Base-by-base conservation (phyloP, 148 eudicot species). In the Chenopodium berlandieri region DNA sequence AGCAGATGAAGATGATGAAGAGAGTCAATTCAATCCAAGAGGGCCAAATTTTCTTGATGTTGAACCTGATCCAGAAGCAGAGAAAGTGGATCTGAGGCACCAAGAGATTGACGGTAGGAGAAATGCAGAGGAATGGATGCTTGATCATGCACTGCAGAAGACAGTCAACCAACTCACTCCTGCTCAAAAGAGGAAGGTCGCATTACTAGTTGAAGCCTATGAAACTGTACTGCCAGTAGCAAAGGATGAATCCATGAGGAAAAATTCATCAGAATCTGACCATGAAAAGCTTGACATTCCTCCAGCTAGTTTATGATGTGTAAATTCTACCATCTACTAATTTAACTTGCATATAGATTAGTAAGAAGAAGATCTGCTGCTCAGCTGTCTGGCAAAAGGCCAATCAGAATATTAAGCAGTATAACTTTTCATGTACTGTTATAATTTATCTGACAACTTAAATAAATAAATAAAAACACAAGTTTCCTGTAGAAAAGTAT, bases 71-170 rank as follows among this genome's bases (percentile, higher is more conserved):
- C 88, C 88, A 78, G 94, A 92, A 50, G 83, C 88, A 48, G 98
- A 93, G 79, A 92, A 86, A 81, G 97, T 95, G 73, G 97, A 93
- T 84, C 90, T 95, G 32, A 91, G 79, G 89, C 98, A 93, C 76
- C 96, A 91, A 84, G 90, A 82, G 79, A 79, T 91, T 83, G 96
- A 93, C 56, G 97, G 89, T 34, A 88, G 90, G 83, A 93, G 84
- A 77, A 91, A 93, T 68, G 72, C 96, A 27, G 93, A 95, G 78
- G 98, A 95, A 79, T 95, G 94, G 94, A 93, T 93, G 97, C 81
- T 95, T 32, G 98, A 95, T 83, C 84, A 85, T 75, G 98, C 97
- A 78, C 88, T 95, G 20, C 90, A 76, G 65, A 90, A 87, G 82
- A 88, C 95, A 4, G 93, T 95, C 63, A 82, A 82, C 82, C 89